phyloP scores from a whole-genome alignment of 1,284 basidiomycete species.

The Porodaedalea pini region DNA sequence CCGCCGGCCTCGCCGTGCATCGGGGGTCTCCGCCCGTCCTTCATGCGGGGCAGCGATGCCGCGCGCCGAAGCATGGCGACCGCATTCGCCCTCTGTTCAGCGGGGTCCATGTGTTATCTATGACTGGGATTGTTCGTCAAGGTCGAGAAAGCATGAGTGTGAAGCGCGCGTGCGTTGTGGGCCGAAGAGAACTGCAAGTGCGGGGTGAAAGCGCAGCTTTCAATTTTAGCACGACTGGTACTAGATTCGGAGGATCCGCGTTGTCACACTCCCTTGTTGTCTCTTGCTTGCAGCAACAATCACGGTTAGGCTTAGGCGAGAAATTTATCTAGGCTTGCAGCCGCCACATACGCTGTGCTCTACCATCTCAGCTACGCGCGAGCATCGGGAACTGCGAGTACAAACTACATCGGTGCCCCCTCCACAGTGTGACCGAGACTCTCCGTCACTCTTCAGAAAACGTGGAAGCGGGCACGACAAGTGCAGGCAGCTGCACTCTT shows the following conservation, averaged over 20 bases:
- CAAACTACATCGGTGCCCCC: neutral
- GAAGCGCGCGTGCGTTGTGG: no score
- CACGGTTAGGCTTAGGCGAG: no score
- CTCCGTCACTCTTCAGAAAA: constrained; percentile 1
- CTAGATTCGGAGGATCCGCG: neutral
- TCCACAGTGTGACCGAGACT: no score
- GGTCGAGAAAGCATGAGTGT: neutral
- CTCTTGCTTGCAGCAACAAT: no score
- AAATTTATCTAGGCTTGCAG: no score
- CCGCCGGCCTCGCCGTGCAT: constrained; percentile 69
- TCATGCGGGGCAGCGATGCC: constrained; percentile 83
- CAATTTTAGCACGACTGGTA: neutral
- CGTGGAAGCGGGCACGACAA: constrained; percentile 4
- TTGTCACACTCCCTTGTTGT: neutral
- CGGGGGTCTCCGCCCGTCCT: constrained; percentile 78
- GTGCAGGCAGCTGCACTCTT: neutral
- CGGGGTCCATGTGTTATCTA: constrained; percentile 41
- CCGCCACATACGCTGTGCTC: neutral
- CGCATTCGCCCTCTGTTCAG: constrained; percentile 76
- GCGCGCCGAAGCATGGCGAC: constrained; percentile 87
- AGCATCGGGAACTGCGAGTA: neutral
- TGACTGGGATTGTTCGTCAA: no score
- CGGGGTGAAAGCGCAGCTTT: neutral
- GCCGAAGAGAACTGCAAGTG: neutral
- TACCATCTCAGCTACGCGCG: neutral